Evolutionary conservation across 352 stramenopile genomes (phyloP), one percentile per base, ranked within the genome.

Genomic region (Phytophthora multivora): DNA sequence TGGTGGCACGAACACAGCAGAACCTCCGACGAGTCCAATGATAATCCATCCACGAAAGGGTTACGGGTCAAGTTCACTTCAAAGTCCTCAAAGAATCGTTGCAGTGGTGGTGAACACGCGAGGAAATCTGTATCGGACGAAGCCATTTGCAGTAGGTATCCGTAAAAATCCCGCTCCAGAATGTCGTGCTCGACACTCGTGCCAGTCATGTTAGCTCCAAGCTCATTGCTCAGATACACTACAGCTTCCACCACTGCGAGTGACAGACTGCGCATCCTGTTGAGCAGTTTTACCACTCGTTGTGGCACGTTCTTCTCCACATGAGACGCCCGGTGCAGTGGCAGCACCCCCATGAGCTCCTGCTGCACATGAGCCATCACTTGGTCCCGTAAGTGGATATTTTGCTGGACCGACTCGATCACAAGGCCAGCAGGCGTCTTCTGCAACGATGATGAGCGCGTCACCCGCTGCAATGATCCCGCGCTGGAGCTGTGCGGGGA

Each of bases 1-100:
- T 72, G 66, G 31, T 89, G 76, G 40, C 83, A 91, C 1, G 79
- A 80, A 19, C 80, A 90, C 3, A 91, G 61, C 63, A 91, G 35
- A 33, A 91, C 59, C 65, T 91, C 83, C 16, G 77, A 89, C 21
- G 80, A 78, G n/a, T 89, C 80, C 10, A 91, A 61, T 1, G 83
- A 68, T 5, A 91, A 69, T 28, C 80, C 83, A 33, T 91, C 83
- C 5, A 89, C 46, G 13, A 91, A 68, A 25, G 83, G 83, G 38
- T 91, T 91, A 12, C 83, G 73, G 8, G 73, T 40, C 38, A 88
- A 66, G 25, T 60, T 73, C 7, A 79, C 74, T 10, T 77, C 65
- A 15, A 77, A 71, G n/a, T 68, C 54, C 23, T 89, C 74, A 28
- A 89, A 80, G 31, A 78, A 70, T 3, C 56, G 63, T 23, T 73